A percentile compares a stretch with the other conserved stretches of the same genome.
Evolutionary conservation across 2,329 filamentous ascomycete genomes (phyloP).

Genomic region (Torrubiella hemipterigena): DNA sequence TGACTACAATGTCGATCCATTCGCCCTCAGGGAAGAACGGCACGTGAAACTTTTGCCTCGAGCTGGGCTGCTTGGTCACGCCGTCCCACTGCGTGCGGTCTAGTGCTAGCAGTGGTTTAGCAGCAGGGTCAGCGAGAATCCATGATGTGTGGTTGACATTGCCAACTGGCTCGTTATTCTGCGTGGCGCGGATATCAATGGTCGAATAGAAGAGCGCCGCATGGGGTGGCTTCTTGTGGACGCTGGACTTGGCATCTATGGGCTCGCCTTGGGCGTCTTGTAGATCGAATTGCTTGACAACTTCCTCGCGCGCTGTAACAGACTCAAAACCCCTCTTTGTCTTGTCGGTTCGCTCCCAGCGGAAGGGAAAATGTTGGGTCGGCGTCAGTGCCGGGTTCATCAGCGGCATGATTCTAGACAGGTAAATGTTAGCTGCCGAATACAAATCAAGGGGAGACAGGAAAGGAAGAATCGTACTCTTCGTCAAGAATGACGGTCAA

Average conservation of each 20-base stretch:
- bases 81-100: conserved; percentile 7
- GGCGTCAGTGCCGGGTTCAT: conserved; percentile 10
- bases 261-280: conserved; percentile 1
- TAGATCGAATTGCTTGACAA: conserved; percentile 1
- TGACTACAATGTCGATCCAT: conserved; percentile 36
- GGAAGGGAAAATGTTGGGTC: conserved; percentile 9
- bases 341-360: conserved; percentile 1
- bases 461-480: conserved; percentile 2
- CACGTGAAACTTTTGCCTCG: conserved; percentile 7
- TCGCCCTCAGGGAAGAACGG: conserved; percentile 10
- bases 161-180: conserved; percentile 11
- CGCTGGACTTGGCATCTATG: not conserved
- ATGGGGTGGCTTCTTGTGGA: conserved; percentile 2
- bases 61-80: conserved; percentile 8
- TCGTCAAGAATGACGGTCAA: conserved; percentile 6
- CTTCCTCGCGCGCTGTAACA: not conserved
- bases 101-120: conserved; percentile 9
- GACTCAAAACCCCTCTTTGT: not conserved
- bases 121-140: conserved; percentile 4
- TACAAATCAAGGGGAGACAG: not conserved
- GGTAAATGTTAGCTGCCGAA: not conserved
- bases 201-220: conserved; percentile 10
- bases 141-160: conserved; percentile 12
- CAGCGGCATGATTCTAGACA: conserved; percentile 10
- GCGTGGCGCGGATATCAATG: conserved; percentile 9